A percentile compares a stretch with the other conserved stretches of the same genome.
phyloP scores from a whole-genome alignment of 2,329 filamentous ascomycete species.

The Trichoderma afroharzianum region DNA sequence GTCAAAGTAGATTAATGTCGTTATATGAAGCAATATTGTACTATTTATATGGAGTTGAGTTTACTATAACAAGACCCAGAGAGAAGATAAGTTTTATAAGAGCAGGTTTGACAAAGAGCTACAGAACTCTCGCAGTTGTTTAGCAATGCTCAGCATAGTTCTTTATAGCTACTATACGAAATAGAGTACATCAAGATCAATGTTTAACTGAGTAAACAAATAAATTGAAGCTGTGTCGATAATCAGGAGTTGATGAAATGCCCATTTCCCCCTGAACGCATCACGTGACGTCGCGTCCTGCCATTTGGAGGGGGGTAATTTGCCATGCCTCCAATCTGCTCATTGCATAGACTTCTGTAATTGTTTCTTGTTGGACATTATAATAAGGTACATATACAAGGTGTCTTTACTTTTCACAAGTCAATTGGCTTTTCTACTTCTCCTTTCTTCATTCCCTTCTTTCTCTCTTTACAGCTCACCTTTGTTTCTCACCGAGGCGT shows the following conservation, averaged over 20 bases:
- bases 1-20: not conserved
- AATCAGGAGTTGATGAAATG: not conserved
- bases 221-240: not conserved
- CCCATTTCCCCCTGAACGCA: conserved; percentile 4
- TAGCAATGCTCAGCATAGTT: not conserved
- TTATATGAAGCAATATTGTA: not conserved
- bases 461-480: not conserved
- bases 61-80: not conserved
- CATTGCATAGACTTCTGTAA: not conserved
- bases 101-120: not conserved
- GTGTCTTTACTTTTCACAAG: not conserved
- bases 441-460: not conserved
- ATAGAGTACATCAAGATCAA: not conserved
- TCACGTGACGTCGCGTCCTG: not conserved
- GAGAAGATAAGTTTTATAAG: not conserved
- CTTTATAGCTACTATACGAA: not conserved
- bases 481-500: not conserved
- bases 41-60: not conserved
- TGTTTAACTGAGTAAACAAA: not conserved
- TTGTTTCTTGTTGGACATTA: not conserved
- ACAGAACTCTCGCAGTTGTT: not conserved
- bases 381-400: conserved; percentile 3
- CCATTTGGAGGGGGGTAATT: not conserved
- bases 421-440: conserved; percentile 1
- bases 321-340: not conserved